A percentile compares a stretch with the other conserved stretches of the same genome.
Evolutionary conservation across 441 rosid genomes (phyloP).

Genomic region (Croton setiger): DNA sequence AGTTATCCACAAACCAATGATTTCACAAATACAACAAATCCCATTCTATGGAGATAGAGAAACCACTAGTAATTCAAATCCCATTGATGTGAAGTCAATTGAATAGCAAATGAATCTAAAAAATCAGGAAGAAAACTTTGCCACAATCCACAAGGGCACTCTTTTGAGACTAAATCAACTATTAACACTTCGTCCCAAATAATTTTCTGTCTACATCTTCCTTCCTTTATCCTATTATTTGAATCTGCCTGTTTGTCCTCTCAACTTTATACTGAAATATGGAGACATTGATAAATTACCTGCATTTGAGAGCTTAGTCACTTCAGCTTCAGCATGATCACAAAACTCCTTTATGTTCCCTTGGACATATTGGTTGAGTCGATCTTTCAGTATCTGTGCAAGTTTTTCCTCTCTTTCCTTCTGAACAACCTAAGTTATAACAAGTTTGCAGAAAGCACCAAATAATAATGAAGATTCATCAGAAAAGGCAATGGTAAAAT

Average conservation of each 20-base stretch:
- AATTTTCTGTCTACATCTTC: not conserved
- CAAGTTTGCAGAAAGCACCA: not conserved
- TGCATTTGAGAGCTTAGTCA: slow-evolving; percentile 75
- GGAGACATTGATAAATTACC: slow-evolving; percentile 34
- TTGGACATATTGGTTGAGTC: slow-evolving; percentile 69
- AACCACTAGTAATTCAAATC: not conserved
- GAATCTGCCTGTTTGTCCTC: not conserved
- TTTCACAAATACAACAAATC: not conserved
- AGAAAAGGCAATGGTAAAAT: not conserved
- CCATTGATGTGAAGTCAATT: not conserved
- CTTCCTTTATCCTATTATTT: not conserved
- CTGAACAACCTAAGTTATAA: slow-evolving; percentile 64
- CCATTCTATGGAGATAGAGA: not conserved
- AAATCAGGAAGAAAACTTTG: not conserved
- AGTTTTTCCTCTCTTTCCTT: slow-evolving; percentile 97
- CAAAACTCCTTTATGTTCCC: slow-evolving; percentile 71
- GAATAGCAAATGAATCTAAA: not conserved
- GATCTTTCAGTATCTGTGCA: slow-evolving; percentile 58
- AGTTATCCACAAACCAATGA: not conserved
- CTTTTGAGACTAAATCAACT: not conserved
- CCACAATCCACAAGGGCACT: not conserved
- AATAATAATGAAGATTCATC: slow-evolving; percentile 7
- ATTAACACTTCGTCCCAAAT: not conserved
- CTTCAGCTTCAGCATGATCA: slow-evolving; percentile 73
- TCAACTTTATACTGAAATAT: slow-evolving; percentile 2